These are phyloP conservation scores for Clavulina sp. DNA, from an alignment of 768 basidiomycete genomes.

Conservation along the genomic window DNA sequence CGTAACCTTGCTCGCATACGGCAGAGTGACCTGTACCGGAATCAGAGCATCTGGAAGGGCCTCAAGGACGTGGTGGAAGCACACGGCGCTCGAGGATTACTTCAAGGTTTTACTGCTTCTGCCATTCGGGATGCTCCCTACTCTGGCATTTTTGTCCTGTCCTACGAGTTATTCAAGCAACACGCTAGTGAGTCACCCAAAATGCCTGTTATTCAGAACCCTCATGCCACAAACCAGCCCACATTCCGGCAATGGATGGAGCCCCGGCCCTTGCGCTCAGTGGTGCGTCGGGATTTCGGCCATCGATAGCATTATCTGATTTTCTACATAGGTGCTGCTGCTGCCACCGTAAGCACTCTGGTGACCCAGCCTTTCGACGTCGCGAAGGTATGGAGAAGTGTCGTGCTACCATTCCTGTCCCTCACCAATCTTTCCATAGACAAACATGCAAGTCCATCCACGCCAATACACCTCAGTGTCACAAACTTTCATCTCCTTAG, in stretches of 20 bases:
- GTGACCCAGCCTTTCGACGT: conserved; percentile 89
- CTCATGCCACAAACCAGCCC: not conserved
- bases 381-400: conserved; percentile 45
- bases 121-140: conserved; percentile 90
- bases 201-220: conserved; percentile 29
- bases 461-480: conserved; percentile 48
- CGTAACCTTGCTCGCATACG: too few species aligned
- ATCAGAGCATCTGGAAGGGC: conserved; percentile 42
- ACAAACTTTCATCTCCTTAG: conserved; percentile 43
- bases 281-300: too few species aligned
- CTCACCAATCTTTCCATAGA: conserved; percentile 28
- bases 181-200: conserved; percentile 40
- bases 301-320: too few species aligned
- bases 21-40: conserved; percentile 60
- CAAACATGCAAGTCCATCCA: conserved; percentile 80
- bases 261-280: too few species aligned
- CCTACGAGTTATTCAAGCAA: conserved; percentile 75
- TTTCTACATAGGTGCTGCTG: conserved; percentile 47
- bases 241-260: too few species aligned
- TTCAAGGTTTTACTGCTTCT: conserved; percentile 74
- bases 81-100: conserved; percentile 57
- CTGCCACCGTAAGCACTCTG: conserved; percentile 70
- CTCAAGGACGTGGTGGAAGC: conserved; percentile 39
- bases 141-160: conserved; percentile 74
- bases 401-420: not conserved